Base-by-base conservation (phyloP, 2,329 filamentous ascomycete species). In the Botrytis aclada region DNA sequence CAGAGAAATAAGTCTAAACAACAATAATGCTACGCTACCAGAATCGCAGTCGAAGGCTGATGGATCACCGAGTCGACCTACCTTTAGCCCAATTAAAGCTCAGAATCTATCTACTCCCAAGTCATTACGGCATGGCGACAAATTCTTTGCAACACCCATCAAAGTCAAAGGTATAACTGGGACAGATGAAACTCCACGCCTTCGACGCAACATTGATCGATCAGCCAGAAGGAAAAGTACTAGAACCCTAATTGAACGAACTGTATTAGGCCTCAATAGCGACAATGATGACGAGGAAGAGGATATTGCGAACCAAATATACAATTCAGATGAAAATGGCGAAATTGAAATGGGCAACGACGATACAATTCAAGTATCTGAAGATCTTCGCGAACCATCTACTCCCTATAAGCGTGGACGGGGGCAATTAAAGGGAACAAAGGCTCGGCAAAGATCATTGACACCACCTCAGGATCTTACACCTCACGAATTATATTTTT, bases 401-500 rank as follows among this genome's bases (percentile, higher is more conserved):
- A 89, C 86, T 34, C 86, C 88, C 37, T 86, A 87, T 22, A 89
- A 88, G 77, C 84, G 86, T 74, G 82, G 84, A 72, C 80, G 81
- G 79, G 83, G 85, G 41, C 81, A 84, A 73, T 80, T 81, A 47
- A 84, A 83, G 72, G 81, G 84, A 2, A 84, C 84, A 71, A 89
- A 86, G 78, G 84, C 80, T 73, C 80, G 81, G 77, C 86, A 86
- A 67, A 83, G 87, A 79, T 88, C 88, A 0, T 89, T 88, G 32
- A 73, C 72, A 77, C 73, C 84, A 8, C 93, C 95, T 29, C 88
- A 89, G 70, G 89, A 97, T 78, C 86, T 98, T 3, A 93, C 95
- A 8, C 87, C 95, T 0, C 93, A 98, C 80, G 96, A 98, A 81
- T 88, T 92, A 77, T 99, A 97, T 84, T 98, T 99, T 82, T 93